Conservation (phyloP, 306 rosid genomes). For the Abrus precatorius region DNA sequence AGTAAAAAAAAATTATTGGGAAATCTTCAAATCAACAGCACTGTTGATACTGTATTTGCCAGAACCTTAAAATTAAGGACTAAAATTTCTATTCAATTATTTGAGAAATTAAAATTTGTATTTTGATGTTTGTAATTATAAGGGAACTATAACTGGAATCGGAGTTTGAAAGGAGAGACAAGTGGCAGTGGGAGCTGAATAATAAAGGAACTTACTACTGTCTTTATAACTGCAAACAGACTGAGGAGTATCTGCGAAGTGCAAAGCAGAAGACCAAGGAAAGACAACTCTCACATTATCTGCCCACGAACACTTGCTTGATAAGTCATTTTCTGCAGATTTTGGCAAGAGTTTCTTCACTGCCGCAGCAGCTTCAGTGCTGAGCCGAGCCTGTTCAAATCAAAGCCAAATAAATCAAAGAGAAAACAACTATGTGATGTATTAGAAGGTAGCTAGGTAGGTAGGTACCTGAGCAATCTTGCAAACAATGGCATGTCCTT, state of each 20-base stretch:
- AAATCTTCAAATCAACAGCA: too few species aligned
- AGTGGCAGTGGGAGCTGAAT: too few species aligned
- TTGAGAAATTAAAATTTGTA: too few species aligned
- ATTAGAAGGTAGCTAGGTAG: background rate
- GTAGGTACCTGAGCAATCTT: slow-evolving; percentile 74
- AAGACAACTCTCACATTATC: slow-evolving; percentile 61
- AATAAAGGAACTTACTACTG: slow-evolving; percentile 56
- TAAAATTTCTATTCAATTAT: too few species aligned
- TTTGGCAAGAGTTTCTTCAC: slow-evolving; percentile 70
- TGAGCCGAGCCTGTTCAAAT: slow-evolving; percentile 62
- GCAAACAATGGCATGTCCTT: slow-evolving; percentile 74
- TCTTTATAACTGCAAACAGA: slow-evolving; percentile 64
- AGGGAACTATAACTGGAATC: too few species aligned
- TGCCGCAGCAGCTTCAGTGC: slow-evolving; percentile 63
- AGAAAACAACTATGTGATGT: too few species aligned
- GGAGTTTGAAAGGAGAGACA: too few species aligned
- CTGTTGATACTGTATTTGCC: too few species aligned
- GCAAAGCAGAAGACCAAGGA: slow-evolving; percentile 85
- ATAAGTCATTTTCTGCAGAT: slow-evolving; percentile 63
- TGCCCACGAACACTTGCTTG: slow-evolving; percentile 79
- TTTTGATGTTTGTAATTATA: too few species aligned
- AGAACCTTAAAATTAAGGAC: too few species aligned
- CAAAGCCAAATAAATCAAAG: background rate
- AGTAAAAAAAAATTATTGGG: too few species aligned
- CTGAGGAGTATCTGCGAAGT: slow-evolving; percentile 81